Conservation (phyloP, 1,139 yeast species). For the Suhomyces ambrosiae region DNA sequence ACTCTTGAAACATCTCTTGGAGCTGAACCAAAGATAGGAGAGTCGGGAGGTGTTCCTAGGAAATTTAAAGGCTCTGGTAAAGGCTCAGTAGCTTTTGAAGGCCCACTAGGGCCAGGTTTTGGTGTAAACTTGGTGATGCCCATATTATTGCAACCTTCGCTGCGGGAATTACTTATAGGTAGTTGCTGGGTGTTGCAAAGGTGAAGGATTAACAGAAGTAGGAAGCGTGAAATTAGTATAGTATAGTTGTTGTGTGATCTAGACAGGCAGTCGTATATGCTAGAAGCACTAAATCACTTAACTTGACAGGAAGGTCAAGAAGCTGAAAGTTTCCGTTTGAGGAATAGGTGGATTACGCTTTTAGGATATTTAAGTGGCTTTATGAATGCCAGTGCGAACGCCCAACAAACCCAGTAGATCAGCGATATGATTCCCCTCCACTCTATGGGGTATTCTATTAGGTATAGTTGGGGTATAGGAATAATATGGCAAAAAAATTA, state of each 20-base stretch:
- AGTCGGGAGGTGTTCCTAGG: slow-evolving; percentile 4
- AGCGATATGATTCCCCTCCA: too few species aligned
- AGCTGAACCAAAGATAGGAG: slow-evolving; percentile 8
- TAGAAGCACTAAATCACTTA: too few species aligned
- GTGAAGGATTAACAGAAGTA: too few species aligned
- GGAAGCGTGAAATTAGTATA: too few species aligned
- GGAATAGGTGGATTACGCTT: slow-evolving; percentile 8
- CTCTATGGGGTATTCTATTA: too few species aligned
- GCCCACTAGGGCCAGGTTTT: background rate
- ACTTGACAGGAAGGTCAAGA: background rate
- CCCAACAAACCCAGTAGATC: background rate
- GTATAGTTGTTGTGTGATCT: too few species aligned
- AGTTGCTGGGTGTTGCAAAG: background rate
- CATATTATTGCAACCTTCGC: slow-evolving; percentile 8
- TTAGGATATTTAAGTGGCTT: slow-evolving; percentile 5
- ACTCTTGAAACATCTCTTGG: slow-evolving; percentile 1
- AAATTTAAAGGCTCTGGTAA: background rate
- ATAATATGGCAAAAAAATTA: background rate
- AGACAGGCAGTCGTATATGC: too few species aligned
- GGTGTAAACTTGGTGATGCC: slow-evolving; percentile 8
- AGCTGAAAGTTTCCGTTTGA: background rate
- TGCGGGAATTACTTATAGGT: background rate
- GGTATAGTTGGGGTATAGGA: too few species aligned
- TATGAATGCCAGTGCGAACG: slow-evolving; percentile 1
- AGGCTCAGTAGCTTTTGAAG: background rate